These are phyloP conservation scores for Rhizopogon parksii DNA, from an alignment of 1,284 basidiomycete genomes.

Conservation along the genomic window DNA sequence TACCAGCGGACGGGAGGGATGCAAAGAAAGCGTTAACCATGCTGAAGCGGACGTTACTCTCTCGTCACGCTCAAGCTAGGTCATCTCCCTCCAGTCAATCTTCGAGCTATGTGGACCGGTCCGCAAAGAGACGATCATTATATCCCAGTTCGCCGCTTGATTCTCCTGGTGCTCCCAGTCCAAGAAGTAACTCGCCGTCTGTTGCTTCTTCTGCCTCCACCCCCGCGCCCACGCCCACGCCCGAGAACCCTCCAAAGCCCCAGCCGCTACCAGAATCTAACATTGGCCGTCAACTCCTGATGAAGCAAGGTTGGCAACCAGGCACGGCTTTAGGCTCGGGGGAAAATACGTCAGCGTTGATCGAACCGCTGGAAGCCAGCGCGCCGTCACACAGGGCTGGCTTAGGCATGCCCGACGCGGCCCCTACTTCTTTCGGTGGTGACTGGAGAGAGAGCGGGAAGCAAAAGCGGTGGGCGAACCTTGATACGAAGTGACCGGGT, in stretches of 20 bases:
- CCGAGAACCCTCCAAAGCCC: constrained; percentile 34
- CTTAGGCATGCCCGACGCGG: constrained; percentile 36
- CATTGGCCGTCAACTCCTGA: constrained; percentile 57
- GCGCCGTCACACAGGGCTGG: constrained; percentile 42
- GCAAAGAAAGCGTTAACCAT: constrained; percentile 55
- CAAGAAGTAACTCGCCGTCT: constrained; percentile 20
- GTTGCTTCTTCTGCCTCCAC: not conserved
- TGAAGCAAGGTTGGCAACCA: constrained; percentile 70
- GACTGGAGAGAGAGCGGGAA: constrained; percentile 27
- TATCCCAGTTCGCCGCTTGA: constrained; percentile 43
- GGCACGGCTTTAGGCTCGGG: constrained; percentile 50
- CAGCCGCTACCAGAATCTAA: constrained; percentile 43
- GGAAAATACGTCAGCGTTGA: constrained; percentile 33
- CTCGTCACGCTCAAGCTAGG: constrained; percentile 32
- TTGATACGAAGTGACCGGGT: not conserved
- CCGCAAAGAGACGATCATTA: constrained; percentile 57
- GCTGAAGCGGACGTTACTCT: constrained; percentile 55
- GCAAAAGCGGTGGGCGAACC: constrained; percentile 24
- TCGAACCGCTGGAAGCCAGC: constrained; percentile 49
- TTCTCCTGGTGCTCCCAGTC: constrained; percentile 35
- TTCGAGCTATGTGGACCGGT: constrained; percentile 53
- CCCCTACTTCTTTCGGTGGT: constrained; percentile 1
- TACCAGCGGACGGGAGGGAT: constrained; percentile 30
- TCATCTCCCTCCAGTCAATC: constrained; percentile 14
- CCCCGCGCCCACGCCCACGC: constrained; percentile 12